A percentile compares a stretch with the other conserved stretches of the same genome.
Conservation (phyloP, 2,329 filamentous ascomycete species). For the Diplodia mutila region DNA sequence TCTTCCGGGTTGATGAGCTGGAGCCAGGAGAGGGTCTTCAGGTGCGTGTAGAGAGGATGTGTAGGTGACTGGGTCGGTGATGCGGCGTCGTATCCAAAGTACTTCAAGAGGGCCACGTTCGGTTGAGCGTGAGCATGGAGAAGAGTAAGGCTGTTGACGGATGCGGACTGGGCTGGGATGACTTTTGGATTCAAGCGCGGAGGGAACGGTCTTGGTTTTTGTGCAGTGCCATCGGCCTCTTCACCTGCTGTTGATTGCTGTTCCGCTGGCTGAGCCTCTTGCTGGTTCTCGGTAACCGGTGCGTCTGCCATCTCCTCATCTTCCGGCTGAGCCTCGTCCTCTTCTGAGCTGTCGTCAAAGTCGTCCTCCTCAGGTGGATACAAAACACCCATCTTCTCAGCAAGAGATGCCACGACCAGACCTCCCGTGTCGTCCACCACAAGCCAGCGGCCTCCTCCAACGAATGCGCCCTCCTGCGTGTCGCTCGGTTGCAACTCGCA, state of each 20-base stretch:
- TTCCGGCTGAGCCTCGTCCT: slow-evolving; percentile 28
- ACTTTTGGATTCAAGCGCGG: slow-evolving; percentile 33
- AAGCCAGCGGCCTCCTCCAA: slow-evolving; percentile 69
- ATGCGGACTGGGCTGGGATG: slow-evolving; percentile 63
- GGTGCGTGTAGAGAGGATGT: slow-evolving; percentile 80
- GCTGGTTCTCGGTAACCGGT: slow-evolving; percentile 11
- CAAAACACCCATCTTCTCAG: slow-evolving; percentile 85
- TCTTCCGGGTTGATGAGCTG: slow-evolving; percentile 78
- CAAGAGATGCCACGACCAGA: slow-evolving; percentile 78
- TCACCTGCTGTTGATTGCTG: slow-evolving; percentile 2
- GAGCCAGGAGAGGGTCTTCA: slow-evolving; percentile 87
- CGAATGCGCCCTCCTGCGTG: slow-evolving; percentile 38
- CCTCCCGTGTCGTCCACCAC: slow-evolving; percentile 88
- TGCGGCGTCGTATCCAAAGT: slow-evolving; percentile 82
- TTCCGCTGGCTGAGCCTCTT: not conserved
- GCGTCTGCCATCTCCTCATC: slow-evolving; percentile 22
- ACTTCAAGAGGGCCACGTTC: slow-evolving; percentile 83
- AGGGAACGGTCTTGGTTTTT: slow-evolving; percentile 5
- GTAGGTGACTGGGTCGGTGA: slow-evolving; percentile 56
- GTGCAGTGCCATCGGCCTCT: not conserved
- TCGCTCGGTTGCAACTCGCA: slow-evolving; percentile 32
- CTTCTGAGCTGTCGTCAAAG: slow-evolving; percentile 31
- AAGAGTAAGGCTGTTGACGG: slow-evolving; percentile 76
- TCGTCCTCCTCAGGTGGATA: slow-evolving; percentile 52
- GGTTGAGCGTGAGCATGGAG: slow-evolving; percentile 83